Conservation (phyloP, 331 rosid species). For the Cydonia oblonga region DNA sequence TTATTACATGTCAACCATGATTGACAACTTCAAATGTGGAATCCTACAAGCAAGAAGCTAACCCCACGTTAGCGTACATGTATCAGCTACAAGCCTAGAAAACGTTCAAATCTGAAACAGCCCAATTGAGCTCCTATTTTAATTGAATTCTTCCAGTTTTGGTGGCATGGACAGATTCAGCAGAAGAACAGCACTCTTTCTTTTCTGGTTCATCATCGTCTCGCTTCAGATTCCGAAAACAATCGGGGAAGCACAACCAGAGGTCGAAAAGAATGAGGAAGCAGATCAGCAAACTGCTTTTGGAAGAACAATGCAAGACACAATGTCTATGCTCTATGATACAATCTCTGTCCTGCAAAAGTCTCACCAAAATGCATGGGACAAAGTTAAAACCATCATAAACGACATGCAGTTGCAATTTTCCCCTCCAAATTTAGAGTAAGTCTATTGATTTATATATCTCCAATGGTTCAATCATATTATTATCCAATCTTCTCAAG, state of each 20-base stretch:
- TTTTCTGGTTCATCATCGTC: conserved; percentile 25
- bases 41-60: conserved; percentile 33
- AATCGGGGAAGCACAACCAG: conserved; percentile 26
- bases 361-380: conserved; percentile 44
- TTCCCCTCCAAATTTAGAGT: conserved; percentile 51
- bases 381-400: conserved; percentile 32
- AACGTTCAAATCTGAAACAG: conserved; percentile 9
- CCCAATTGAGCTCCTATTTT: neutral
- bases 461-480: neutral
- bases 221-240: conserved; percentile 28
- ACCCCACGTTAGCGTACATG: conserved; percentile 24
- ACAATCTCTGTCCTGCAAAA: conserved; percentile 30
- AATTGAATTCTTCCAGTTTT: neutral
- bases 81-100: conserved; percentile 4
- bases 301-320: conserved; percentile 22
- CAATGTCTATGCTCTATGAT: conserved; percentile 20
- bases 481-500: neutral
- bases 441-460: conserved; percentile 12
- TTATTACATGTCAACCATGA: neutral
- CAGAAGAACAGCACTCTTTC: conserved; percentile 23
- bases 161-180: conserved; percentile 34
- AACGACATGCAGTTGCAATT: conserved; percentile 43
- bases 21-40: conserved; percentile 29
- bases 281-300: conserved; percentile 18
- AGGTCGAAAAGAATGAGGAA: conserved; percentile 16